Conservation (phyloP, 2,329 filamentous ascomycete species). For the Ramularia endophylla region DNA sequence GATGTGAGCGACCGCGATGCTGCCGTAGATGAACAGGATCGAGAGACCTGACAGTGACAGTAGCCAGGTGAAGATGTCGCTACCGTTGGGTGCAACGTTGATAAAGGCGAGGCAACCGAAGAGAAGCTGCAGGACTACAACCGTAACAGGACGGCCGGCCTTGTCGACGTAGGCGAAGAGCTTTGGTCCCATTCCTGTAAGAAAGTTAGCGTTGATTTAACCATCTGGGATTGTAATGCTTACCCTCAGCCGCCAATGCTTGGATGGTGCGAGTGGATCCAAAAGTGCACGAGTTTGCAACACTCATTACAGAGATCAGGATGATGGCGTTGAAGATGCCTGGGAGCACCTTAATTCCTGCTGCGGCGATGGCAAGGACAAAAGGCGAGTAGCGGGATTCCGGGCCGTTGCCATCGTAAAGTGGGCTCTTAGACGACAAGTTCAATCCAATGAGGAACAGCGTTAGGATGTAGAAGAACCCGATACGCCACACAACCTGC, state of each 20-base stretch:
- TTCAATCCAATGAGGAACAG: slow-evolving; percentile 26
- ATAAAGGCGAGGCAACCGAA: slow-evolving; percentile 73
- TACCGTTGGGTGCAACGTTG: slow-evolving; percentile 53
- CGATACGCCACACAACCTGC: slow-evolving; percentile 29
- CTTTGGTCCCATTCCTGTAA: slow-evolving; percentile 63
- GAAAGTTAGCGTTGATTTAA: slow-evolving; percentile 3
- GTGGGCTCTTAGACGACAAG: slow-evolving; percentile 34
- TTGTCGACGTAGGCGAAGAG: slow-evolving; percentile 78
- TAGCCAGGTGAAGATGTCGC: slow-evolving; percentile 69
- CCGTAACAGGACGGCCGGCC: slow-evolving; percentile 69
- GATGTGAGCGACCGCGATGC: slow-evolving; percentile 82
- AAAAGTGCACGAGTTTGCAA: slow-evolving; percentile 53
- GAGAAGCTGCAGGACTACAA: slow-evolving; percentile 60
- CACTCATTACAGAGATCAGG: slow-evolving; percentile 55
- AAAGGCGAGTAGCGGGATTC: slow-evolving; percentile 47
- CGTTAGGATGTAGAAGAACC: slow-evolving; percentile 27
- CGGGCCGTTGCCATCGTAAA: slow-evolving; percentile 42
- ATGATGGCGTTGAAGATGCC: slow-evolving; percentile 73
- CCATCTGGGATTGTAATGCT: not conserved
- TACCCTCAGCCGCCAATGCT: slow-evolving; percentile 39
- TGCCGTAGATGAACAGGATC: slow-evolving; percentile 71
- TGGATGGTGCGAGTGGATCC: slow-evolving; percentile 53
- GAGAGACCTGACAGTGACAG: slow-evolving; percentile 65
- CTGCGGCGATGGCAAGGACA: slow-evolving; percentile 65
- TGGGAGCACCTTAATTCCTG: slow-evolving; percentile 61